Base-by-base conservation (phyloP, 139 green algal species). In the Micromonas commoda region DNA sequence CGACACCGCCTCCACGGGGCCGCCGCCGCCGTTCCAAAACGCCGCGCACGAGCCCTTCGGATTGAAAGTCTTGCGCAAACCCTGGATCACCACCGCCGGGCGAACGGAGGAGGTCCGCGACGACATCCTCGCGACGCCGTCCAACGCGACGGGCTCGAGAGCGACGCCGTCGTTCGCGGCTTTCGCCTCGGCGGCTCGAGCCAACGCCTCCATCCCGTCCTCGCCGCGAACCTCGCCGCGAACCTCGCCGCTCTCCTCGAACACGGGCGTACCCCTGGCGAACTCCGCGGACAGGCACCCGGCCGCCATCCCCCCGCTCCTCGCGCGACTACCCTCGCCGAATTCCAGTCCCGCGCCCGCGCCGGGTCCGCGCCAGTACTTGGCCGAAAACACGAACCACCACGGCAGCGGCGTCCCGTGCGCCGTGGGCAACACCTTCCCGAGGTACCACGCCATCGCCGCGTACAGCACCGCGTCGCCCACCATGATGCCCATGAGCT, bases 1-100 rank as follows among this genome's bases (percentile, higher is more conserved):
- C n/a, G n/a, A n/a, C n/a, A n/a, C n/a, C n/a, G n/a, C n/a, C 0
- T 83, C 84, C 39, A 93, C 90, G 33, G 95, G 80, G 29, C 90
- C 91, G 35, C 84, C 67, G 26, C 64, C 45, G 64, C n/a, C n/a
- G 24, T 80, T 34, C 3, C 61, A 5, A 35, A 80, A 80, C 34
- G 26, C 28, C 66, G 73, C 74, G 24, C 2, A 39, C 13, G 74
- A 37, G 5, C 26, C 31, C 20, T n/a, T n/a, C n/a, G n/a, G n/a
- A n/a, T n/a, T n/a, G n/a, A n/a, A n/a, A n/a, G n/a, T n/a, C n/a
- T n/a, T n/a, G n/a, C n/a, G n/a, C n/a, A n/a, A n/a, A n/a, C n/a
- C n/a, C n/a, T n/a, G n/a, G n/a, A n/a, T n/a, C n/a, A n/a, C n/a
- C n/a, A n/a, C n/a, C n/a, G n/a, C n/a, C n/a, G n/a, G n/a, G n/a